Conservation (phyloP, 257 asterid species). For the Mitragyna speciosa region DNA sequence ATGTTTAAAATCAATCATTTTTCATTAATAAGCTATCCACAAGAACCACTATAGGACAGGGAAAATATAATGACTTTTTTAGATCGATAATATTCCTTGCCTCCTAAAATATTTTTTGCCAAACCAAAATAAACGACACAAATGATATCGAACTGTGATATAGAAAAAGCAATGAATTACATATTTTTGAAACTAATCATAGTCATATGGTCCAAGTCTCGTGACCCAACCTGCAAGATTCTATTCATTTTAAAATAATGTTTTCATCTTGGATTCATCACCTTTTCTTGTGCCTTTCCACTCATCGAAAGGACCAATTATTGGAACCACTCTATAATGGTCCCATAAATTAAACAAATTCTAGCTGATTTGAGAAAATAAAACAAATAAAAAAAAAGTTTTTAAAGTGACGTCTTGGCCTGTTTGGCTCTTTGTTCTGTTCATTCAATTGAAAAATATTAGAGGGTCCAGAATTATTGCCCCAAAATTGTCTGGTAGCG, state of each 20-base stretch:
- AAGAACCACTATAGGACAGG: too few relatives aligned
- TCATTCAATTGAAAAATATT: too few relatives aligned
- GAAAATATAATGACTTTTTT: too few relatives aligned
- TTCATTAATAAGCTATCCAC: too few relatives aligned
- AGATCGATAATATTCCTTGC: too few relatives aligned
- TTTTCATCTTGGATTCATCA: constrained; percentile 8
- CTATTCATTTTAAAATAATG: not conserved
- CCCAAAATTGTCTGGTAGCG: too few relatives aligned
- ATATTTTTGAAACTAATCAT: too few relatives aligned
- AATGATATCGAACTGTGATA: too few relatives aligned
- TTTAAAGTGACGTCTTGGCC: not conserved
- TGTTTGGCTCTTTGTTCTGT: not conserved
- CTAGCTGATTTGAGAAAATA: not conserved
- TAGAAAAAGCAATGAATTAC: not conserved
- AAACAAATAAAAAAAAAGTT: not conserved
- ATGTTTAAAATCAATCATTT: too few relatives aligned
- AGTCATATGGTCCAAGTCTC: not conserved
- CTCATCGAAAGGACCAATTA: not conserved
- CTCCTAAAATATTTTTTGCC: too few relatives aligned
- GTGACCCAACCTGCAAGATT: constrained; percentile 1
- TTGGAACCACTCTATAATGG: not conserved
- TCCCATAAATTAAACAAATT: not conserved
- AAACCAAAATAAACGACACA: too few relatives aligned
- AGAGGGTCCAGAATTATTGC: too few relatives aligned
- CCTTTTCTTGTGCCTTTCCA: not conserved